phyloP scores from a whole-genome alignment of 495 filamentous ascomycete genomes.

The Trichoderma gamsii region DNA sequence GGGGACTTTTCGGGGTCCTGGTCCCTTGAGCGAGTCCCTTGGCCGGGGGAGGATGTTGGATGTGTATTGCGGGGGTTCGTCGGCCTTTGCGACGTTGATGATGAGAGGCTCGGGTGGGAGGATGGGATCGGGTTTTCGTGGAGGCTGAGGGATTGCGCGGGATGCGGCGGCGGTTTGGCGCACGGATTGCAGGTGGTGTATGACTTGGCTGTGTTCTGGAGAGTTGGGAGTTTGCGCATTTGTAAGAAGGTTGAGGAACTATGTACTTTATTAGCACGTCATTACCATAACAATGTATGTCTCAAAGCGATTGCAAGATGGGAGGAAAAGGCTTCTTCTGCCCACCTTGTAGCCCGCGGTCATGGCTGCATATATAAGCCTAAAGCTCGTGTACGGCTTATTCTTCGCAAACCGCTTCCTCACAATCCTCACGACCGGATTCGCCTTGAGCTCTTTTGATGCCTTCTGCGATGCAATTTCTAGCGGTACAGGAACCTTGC shows the following conservation, averaged over 20 bases:
- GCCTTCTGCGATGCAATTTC: conserved; percentile 25
- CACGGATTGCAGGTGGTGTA: conserved; percentile 22
- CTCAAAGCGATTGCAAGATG: too few species aligned
- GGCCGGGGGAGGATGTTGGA: conserved; percentile 38
- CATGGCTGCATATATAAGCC: conserved; percentile 43
- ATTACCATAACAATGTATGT: too few species aligned
- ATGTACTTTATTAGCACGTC: not conserved
- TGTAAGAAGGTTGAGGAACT: conserved; percentile 15
- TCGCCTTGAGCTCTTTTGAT: conserved; percentile 24
- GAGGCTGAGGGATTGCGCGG: conserved; percentile 18
- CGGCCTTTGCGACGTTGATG: conserved; percentile 24
- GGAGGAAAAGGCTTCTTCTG: conserved; percentile 8
- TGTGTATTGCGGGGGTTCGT: conserved; percentile 34
- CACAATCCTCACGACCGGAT: conserved; percentile 30
- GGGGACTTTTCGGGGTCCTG: conserved; percentile 51
- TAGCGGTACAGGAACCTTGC: conserved; percentile 32
- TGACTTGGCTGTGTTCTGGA: conserved; percentile 19
- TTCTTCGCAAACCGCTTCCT: conserved; percentile 51
- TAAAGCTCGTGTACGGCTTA: conserved; percentile 44
- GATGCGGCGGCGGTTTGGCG: conserved; percentile 16
- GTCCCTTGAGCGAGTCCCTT: conserved; percentile 34
- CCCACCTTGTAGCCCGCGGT: conserved; percentile 57
- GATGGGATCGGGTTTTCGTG: not conserved
- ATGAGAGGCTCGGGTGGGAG: conserved; percentile 21
- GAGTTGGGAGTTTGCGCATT: conserved; percentile 15